phyloP scores from a whole-genome alignment of 257 asterid species.

The Penstemon eatonii region DNA sequence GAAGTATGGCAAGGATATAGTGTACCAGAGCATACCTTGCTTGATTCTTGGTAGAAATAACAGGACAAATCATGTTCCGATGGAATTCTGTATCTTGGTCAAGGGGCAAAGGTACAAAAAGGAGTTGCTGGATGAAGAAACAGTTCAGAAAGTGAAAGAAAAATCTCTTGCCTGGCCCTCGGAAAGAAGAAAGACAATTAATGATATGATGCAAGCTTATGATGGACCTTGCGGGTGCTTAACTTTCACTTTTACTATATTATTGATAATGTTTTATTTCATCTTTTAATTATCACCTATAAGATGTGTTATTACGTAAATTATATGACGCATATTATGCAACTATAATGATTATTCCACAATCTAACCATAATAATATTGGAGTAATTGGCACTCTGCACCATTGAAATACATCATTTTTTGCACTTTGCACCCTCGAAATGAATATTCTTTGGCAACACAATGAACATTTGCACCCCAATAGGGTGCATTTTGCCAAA shows the following conservation, averaged over 20 bases:
- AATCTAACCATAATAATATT: slow-evolving; percentile 7
- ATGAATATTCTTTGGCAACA: no score
- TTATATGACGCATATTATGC: background rate
- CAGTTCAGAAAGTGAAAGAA: slow-evolving; percentile 32
- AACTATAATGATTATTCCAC: background rate
- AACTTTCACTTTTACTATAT: background rate
- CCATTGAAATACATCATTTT: no score
- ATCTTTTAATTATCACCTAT: background rate
- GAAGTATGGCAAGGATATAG: slow-evolving; percentile 47
- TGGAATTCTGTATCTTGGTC: slow-evolving; percentile 66
- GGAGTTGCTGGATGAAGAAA: slow-evolving; percentile 46
- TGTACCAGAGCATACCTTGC: slow-evolving; percentile 49
- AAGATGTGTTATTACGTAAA: background rate
- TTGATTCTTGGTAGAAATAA: slow-evolving; percentile 50
- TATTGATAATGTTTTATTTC: background rate
- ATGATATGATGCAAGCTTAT: slow-evolving; percentile 50
- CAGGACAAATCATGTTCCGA: slow-evolving; percentile 53
- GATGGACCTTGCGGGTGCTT: slow-evolving; percentile 85
- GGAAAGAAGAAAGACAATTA: slow-evolving; percentile 42
- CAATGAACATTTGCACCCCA: no score
- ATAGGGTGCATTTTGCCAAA: no score
- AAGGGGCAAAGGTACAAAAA: slow-evolving; percentile 67
- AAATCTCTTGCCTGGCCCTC: slow-evolving; percentile 48
- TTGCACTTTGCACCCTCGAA: no score
- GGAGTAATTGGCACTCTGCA: no score